phyloP scores from a whole-genome alignment of 495 filamentous ascomycete species.

The Aspergillus homomorphus region DNA sequence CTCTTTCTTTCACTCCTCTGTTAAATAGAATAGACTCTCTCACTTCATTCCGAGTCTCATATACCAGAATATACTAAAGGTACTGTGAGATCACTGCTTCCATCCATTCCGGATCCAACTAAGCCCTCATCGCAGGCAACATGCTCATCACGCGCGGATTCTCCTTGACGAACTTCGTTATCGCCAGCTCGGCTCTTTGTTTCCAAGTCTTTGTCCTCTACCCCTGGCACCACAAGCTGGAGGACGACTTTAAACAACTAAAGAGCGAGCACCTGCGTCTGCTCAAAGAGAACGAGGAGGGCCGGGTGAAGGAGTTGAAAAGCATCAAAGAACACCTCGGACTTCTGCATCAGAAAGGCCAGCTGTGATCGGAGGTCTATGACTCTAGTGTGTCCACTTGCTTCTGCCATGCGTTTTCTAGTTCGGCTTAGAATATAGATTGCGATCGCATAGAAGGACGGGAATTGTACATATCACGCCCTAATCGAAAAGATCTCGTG shows the following conservation, averaged over 20 bases:
- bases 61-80: not conserved
- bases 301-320: not conserved
- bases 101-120: not conserved
- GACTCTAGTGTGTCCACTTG: no score
- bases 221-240: conserved; percentile 63
- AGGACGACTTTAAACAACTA: conserved; percentile 55
- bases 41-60: no score
- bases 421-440: not conserved
- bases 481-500: no score
- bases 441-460: not conserved
- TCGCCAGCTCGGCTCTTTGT: conserved; percentile 56
- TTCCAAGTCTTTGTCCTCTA: conserved; percentile 66
- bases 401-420: not conserved
- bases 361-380: not conserved
- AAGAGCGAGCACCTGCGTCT: conserved; percentile 50
- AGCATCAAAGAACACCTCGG: not conserved
- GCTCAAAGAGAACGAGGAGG: conserved; percentile 16
- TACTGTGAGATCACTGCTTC: not conserved
- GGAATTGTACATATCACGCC: no score
- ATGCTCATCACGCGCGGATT: conserved; percentile 57
- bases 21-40: no score
- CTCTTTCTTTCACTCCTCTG: not conserved
- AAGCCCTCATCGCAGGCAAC: conserved; percentile 8
- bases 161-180: conserved; percentile 59
- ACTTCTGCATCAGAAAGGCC: not conserved